Conservation (phyloP, 257 asterid genomes). For the Linaria vulgaris region DNA sequence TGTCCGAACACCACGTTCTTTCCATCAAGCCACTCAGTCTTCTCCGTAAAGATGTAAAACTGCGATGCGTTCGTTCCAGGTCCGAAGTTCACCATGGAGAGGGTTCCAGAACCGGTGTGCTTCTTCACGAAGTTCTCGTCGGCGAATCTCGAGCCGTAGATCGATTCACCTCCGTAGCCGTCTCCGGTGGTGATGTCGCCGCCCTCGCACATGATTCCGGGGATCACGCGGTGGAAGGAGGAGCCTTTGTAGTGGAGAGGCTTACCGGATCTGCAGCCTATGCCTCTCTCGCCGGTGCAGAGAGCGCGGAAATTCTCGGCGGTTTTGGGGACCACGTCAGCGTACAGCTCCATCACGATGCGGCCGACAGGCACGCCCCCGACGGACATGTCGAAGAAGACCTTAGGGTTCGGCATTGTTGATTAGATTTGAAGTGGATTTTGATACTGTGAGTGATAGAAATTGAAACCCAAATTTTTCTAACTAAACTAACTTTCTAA, state of each 20-base stretch:
- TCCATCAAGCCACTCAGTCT: conserved; percentile 69
- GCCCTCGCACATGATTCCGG: conserved; percentile 77
- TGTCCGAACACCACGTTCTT: conserved; percentile 79
- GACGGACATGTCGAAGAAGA: conserved; percentile 64
- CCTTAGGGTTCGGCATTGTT: conserved; percentile 58
- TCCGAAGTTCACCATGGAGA: conserved; percentile 78
- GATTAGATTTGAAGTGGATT: no score
- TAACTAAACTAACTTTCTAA: no score
- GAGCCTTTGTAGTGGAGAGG: conserved; percentile 81
- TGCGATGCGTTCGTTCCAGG: conserved; percentile 73
- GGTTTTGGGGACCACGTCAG: conserved; percentile 56
- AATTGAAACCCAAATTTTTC: no score
- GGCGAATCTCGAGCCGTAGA: conserved; percentile 56
- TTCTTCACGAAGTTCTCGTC: conserved; percentile 69
- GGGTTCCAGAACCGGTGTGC: conserved; percentile 61
- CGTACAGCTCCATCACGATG: conserved; percentile 62
- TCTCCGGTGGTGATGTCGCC: conserved; percentile 79
- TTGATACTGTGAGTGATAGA: neutral
- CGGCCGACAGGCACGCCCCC: conserved; percentile 61
- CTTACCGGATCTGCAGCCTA: conserved; percentile 55
- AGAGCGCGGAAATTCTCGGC: conserved; percentile 72
- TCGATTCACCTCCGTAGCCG: conserved; percentile 76
- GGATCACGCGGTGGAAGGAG: conserved; percentile 69
- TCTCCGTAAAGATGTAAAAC: conserved; percentile 64
- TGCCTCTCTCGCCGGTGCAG: conserved; percentile 74